Evolutionary conservation across 108 stramenopile species (phyloP).

Genomic region (Pseudonitzschia delicatissima): DNA sequence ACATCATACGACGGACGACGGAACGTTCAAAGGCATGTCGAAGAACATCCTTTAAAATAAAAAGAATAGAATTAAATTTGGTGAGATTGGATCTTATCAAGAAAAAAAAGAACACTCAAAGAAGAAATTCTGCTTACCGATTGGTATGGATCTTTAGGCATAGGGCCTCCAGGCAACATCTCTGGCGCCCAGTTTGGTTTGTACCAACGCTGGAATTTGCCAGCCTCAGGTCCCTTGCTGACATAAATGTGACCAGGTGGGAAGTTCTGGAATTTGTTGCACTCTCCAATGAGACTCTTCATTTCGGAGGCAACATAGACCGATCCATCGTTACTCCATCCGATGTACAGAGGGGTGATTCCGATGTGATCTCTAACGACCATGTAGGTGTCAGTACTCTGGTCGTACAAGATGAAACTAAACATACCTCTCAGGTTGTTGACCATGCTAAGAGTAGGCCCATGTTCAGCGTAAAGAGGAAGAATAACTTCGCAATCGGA

Average conservation of each 20-base stretch:
- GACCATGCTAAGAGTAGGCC: constrained; percentile 66
- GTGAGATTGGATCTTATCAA: constrained; percentile 1
- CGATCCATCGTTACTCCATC: constrained; percentile 93
- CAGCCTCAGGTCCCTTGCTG: constrained; percentile 75
- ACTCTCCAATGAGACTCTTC: constrained; percentile 87
- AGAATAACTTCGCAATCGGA: constrained; percentile 96
- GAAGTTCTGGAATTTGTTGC: constrained; percentile 85
- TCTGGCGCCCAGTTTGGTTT: constrained; percentile 90
- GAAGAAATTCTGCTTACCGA: constrained; percentile 45
- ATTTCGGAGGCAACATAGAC: constrained; percentile 92
- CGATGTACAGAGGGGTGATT: constrained; percentile 96
- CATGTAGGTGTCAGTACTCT: constrained; percentile 77
- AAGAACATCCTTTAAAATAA: constrained; percentile 56
- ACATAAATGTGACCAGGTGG: constrained; percentile 94
- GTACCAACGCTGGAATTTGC: constrained; percentile 90
- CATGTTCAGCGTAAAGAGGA: constrained; percentile 87
- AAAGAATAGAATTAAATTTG: constrained; percentile 5
- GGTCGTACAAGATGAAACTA: constrained; percentile 93
- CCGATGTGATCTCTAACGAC: constrained; percentile 95
- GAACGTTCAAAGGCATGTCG: constrained; percentile 91
- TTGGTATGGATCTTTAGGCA: constrained; percentile 66
- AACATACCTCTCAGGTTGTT: constrained; percentile 93
- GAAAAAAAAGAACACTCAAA: not conserved
- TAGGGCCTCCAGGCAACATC: constrained; percentile 71
- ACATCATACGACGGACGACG: constrained; percentile 96